Percentiles rank a stretch among this genome's conserved stretches.
phyloP scores from a whole-genome alignment of 129 eudicot species.

The Centaurea solstitialis region DNA sequence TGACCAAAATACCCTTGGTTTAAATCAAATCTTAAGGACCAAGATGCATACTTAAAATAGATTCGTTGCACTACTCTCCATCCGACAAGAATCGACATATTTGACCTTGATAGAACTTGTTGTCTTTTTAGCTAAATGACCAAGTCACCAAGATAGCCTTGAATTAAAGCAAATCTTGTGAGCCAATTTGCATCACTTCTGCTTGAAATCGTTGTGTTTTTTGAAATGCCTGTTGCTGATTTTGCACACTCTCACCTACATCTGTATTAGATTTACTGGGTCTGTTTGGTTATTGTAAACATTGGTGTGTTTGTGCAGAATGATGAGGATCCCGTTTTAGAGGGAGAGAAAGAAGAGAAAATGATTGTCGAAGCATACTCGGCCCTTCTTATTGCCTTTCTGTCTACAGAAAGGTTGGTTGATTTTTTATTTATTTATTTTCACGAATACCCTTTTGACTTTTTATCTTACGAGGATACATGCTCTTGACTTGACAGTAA shows the following conservation, averaged over 20 bases:
- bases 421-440: neutral
- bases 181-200: neutral
- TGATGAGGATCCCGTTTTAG: conserved; percentile 65
- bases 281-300: neutral
- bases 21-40: too few relatives aligned
- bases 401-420: conserved; percentile 87
- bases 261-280: neutral
- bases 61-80: neutral
- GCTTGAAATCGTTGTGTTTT: neutral
- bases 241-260: neutral
- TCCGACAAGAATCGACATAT: neutral
- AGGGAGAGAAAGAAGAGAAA: conserved; percentile 97
- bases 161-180: neutral
- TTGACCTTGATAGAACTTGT: neutral
- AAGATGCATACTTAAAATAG: too few relatives aligned
- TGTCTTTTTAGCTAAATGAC: conserved; percentile 18
- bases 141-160: conserved; percentile 14
- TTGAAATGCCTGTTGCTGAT: neutral
- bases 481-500: conserved; percentile 50
- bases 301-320: conserved; percentile 46
- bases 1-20: conserved; percentile 8
- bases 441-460: neutral
- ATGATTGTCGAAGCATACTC: conserved; percentile 95
- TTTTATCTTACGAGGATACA: conserved; percentile 6
- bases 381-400: conserved; percentile 93